phyloP scores from a whole-genome alignment of 2,329 filamentous ascomycete genomes.

The Trichophyton simii region DNA sequence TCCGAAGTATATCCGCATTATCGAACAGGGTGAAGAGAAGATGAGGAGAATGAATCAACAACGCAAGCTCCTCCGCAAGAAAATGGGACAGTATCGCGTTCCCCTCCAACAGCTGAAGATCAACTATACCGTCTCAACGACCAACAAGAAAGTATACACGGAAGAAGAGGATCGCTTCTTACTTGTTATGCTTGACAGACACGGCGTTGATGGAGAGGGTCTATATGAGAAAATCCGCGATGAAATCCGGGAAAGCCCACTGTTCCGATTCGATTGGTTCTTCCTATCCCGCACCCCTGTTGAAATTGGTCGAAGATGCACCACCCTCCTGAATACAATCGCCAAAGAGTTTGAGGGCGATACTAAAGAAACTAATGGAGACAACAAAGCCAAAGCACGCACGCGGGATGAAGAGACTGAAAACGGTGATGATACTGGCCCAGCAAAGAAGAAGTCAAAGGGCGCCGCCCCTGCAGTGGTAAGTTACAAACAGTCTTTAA shows the following conservation, averaged over 20 bases:
- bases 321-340: conserved; percentile 85
- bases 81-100: conserved; percentile 93
- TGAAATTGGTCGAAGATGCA: conserved; percentile 84
- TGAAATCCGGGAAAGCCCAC: conserved; percentile 82
- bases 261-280: conserved; percentile 99
- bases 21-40: conserved; percentile 87
- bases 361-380: conserved; percentile 44
- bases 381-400: conserved; percentile 51
- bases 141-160: conserved; percentile 99
- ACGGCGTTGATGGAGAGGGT: conserved; percentile 79
- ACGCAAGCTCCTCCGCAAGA: conserved; percentile 83
- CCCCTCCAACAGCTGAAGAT: conserved; percentile 96
- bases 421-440: conserved; percentile 64
- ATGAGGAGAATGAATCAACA: conserved; percentile 82
- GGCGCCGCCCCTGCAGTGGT: conserved; percentile 63
- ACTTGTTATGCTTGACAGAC: conserved; percentile 81
- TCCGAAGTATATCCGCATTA: conserved; percentile 73
- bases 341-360: conserved; percentile 76
- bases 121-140: conserved; percentile 97
- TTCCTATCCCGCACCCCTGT: conserved; percentile 89
- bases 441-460: conserved; percentile 92
- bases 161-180: conserved; percentile 96
- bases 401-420: conserved; percentile 63
- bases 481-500: conserved; percentile 24
- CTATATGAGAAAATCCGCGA: conserved; percentile 94